Evolutionary conservation across 257 asterid species (phyloP).

Genomic region (Schizonepeta tenuifolia): DNA sequence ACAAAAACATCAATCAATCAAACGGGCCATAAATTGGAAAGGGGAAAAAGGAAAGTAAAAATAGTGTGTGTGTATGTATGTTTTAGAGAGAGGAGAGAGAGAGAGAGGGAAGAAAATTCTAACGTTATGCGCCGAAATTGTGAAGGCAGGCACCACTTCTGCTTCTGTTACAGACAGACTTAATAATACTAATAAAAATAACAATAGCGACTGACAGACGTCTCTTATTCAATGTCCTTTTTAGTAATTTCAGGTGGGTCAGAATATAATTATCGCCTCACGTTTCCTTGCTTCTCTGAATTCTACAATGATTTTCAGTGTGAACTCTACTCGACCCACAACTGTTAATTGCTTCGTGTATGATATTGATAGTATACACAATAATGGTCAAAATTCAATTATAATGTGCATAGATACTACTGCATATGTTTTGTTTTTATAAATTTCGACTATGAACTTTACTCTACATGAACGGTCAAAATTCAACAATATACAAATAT

Average conservation of each 20-base stretch:
- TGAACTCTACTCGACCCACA: no score
- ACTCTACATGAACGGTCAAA: no score
- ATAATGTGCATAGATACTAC: no score
- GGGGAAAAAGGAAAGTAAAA: not conserved
- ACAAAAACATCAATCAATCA: constrained; percentile 6
- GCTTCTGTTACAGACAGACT: constrained; percentile 25
- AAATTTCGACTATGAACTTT: no score
- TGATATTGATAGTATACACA: no score
- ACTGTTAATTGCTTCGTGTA: no score
- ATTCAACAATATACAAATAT: no score
- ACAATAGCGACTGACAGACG: constrained; percentile 32
- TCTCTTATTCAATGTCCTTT: constrained; percentile 39
- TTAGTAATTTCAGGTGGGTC: constrained; percentile 36
- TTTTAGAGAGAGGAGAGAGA: constrained; percentile 18
- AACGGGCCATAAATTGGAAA: not conserved
- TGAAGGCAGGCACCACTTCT: constrained; percentile 31
- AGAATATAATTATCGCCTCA: not conserved
- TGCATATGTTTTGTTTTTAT: no score
- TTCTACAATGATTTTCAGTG: not conserved
- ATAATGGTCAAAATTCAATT: no score
- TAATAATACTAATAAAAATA: not conserved
- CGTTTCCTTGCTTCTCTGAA: not conserved
- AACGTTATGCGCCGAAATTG: constrained; percentile 55
- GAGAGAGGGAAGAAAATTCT: constrained; percentile 38
- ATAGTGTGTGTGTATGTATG: not conserved